These are phyloP conservation scores for Acanthamoeba castellanii DNA, from an alignment of 208 protist genomes.

Conservation along the genomic window DNA sequence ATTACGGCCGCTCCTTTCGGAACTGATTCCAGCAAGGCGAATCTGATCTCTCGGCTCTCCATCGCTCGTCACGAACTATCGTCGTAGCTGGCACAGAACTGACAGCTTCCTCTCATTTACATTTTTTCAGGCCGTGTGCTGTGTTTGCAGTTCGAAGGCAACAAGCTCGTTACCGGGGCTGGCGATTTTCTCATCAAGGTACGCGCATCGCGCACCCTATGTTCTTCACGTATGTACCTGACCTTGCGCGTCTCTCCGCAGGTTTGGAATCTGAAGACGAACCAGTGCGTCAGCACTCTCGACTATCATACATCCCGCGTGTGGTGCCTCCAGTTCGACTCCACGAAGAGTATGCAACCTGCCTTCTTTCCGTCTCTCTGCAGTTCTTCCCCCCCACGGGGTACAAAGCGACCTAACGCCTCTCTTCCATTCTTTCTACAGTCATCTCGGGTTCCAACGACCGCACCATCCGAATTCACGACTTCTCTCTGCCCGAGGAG, in stretches of 20 bases:
- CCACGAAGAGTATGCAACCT: slow-evolving; percentile 6
- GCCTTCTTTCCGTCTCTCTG: background rate
- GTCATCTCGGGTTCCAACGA: slow-evolving; percentile 69
- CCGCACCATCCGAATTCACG: slow-evolving; percentile 48
- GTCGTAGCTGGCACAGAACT: too few relatives aligned
- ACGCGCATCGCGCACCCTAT: background rate
- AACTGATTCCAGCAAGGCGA: slow-evolving; percentile 58
- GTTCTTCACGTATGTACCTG: background rate
- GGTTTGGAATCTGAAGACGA: slow-evolving; percentile 23
- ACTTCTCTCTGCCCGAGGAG: slow-evolving; percentile 48
- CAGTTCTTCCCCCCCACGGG: too few relatives aligned
- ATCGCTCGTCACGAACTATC: background rate
- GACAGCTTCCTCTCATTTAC: background rate
- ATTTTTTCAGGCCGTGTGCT: slow-evolving; percentile 13
- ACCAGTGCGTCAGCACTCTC: slow-evolving; percentile 55
- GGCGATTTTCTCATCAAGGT: slow-evolving; percentile 55
- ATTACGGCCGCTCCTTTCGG: background rate
- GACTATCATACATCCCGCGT: slow-evolving; percentile 31
- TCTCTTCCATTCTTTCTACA: background rate
- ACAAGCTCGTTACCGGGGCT: slow-evolving; percentile 41
- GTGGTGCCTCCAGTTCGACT: slow-evolving; percentile 58
- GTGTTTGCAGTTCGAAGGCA: slow-evolving; percentile 45
- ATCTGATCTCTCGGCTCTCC: background rate
- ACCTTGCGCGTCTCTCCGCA: background rate
- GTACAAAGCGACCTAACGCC: background rate